Conservation (phyloP, 192 early-diverging fungal species). For the Geranomyces michiganensis region DNA sequence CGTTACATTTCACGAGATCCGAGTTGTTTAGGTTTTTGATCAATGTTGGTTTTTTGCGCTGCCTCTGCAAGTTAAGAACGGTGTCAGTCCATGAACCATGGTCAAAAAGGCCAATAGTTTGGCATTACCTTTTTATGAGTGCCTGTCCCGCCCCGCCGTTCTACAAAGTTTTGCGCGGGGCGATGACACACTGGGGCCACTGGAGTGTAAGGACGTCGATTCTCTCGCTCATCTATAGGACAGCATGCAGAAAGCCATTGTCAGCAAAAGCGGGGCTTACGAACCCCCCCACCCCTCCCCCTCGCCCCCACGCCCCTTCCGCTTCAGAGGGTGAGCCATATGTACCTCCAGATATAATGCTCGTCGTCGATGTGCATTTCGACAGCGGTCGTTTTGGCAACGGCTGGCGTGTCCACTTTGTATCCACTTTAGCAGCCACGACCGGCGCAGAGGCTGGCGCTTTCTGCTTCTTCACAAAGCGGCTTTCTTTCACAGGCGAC, state of each 20-base stretch:
- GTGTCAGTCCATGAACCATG: background rate
- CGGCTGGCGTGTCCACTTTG: background rate
- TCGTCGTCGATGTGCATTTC: conserved; percentile 6
- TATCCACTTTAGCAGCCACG: background rate
- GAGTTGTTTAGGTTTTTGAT: conserved; percentile 45
- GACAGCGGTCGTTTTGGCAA: conserved; percentile 10
- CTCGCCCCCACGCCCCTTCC: background rate
- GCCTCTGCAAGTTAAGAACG: background rate
- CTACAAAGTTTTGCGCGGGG: conserved; percentile 12
- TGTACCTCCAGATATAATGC: conserved; percentile 14
- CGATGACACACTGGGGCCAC: conserved; percentile 6
- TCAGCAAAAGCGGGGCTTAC: no score
- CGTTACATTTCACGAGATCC: conserved; percentile 42
- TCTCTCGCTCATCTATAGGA: conserved; percentile 17
- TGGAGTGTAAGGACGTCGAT: conserved; percentile 15
- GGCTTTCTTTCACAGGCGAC: background rate
- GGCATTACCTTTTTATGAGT: conserved; percentile 1
- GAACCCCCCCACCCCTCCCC: no score
- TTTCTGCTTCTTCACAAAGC: background rate
- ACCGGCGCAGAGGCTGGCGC: background rate
- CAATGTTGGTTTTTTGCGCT: conserved; percentile 44
- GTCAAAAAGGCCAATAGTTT: background rate
- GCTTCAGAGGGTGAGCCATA: background rate
- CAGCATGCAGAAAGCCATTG: background rate
- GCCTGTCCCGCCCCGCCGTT: background rate